Conservation (phyloP, 2,329 filamentous ascomycete genomes). For the Xylariaceae sp. region DNA sequence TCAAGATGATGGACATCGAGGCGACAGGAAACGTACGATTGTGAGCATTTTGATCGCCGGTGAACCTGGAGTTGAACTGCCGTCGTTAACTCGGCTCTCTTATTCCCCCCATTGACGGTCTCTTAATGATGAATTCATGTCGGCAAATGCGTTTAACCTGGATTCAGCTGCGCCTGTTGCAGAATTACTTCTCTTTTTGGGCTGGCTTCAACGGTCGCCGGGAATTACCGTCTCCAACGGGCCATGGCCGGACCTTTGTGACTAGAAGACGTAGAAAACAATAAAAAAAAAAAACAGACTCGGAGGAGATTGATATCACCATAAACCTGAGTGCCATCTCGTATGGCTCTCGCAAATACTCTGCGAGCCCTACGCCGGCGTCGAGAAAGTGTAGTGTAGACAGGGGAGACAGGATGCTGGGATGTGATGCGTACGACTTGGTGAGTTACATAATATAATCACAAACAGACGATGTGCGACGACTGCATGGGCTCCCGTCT, state of each 20-base stretch:
- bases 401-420: background rate
- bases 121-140: background rate
- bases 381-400: background rate
- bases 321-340: no score
- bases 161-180: background rate
- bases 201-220: background rate
- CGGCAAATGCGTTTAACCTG: background rate
- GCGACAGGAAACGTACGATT: background rate
- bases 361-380: no score
- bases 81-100: background rate
- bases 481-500: no score
- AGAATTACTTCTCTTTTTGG: background rate
- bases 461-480: no score
- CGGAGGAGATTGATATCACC: background rate
- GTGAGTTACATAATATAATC: no score
- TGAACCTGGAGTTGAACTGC: background rate
- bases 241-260: background rate
- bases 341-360: no score
- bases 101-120: background rate
- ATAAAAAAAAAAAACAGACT: no score
- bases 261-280: background rate
- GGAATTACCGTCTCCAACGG: background rate
- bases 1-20: background rate
- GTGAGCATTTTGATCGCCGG: background rate
- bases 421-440: no score